Base-by-base conservation (phyloP, 331 rosid genomes). In the Malus hybrid region DNA sequence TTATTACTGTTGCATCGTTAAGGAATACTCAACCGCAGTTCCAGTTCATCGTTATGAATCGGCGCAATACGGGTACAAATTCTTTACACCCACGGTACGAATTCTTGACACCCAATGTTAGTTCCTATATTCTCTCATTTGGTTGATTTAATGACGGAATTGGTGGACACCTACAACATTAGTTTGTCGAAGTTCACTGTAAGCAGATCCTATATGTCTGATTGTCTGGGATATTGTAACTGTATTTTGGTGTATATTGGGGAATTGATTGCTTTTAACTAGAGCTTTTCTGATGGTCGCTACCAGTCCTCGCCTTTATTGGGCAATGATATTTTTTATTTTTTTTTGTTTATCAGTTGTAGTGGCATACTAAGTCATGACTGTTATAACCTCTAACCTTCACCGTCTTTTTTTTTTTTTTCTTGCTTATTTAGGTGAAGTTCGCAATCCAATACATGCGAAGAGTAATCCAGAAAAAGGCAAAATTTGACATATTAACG, bases 121-220 rank as follows among this genome's bases (percentile, higher is more conserved):
- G 12, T 10, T 39, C 46, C 46, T 39, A 39, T 10, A 66, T 90
- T 95, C 81, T 87, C 98, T 70, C 93, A 90, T 79, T 87, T 95
- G 90, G 97, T 95, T 78, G 98, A 92, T 80, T 87, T 95, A 75
- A 95, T 95, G 99, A 92, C 92, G 97, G 99, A 92, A 78, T 91
- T 92, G 48, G 97, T 95, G 28, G 96, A 89, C 75, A 89, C 97
- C 53, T 92, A 92, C 79, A 86, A 82, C 84, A 70, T 95, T 39
- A 92, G 93, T 36, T 82, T 95, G 66, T 97, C 99, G 7, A 95
- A 92, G 83, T 95, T 89, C 91, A 95, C 99, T 7, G 99, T 95
- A 78, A 92, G 99, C 79, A 64, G 20, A 60, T 71, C 10, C 34
- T 22, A 14, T 26, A 22, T 8, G 28, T 42, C 8, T 68, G 30